Evolutionary conservation across 2,329 filamentous ascomycete genomes (phyloP).

Genomic region (Apiospora malaysiana): DNA sequence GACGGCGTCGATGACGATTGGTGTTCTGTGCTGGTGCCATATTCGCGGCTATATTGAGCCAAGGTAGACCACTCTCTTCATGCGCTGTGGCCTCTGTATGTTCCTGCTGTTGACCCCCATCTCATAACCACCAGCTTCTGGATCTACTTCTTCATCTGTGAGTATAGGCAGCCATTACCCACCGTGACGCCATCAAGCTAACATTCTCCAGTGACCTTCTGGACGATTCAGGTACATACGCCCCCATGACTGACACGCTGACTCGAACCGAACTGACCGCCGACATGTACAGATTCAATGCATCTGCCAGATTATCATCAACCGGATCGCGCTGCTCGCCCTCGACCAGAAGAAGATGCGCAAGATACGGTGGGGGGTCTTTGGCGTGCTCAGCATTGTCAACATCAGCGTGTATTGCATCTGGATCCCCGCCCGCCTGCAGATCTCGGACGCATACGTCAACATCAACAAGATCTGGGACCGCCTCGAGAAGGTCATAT

Average conservation of each 20-base stretch:
- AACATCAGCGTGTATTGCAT: constrained; percentile 57
- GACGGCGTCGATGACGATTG: constrained; percentile 35
- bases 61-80: not conserved
- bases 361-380: constrained; percentile 48
- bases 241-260: not conserved
- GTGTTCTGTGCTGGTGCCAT: constrained; percentile 37
- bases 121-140: constrained; percentile 14
- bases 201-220: not conserved
- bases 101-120: not conserved
- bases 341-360: constrained; percentile 42
- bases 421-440: constrained; percentile 56
- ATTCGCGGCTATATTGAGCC: constrained; percentile 16
- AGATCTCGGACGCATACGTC: constrained; percentile 45
- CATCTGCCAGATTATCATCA: constrained; percentile 57
- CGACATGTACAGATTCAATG: constrained; percentile 50
- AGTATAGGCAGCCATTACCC: not conserved
- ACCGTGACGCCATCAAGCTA: not conserved
- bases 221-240: not conserved
- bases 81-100: not conserved
- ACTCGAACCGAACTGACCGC: constrained; percentile 31
- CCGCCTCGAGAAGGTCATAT: constrained; percentile 53
- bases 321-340: constrained; percentile 52
- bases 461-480: constrained; percentile 55
- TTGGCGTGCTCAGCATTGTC: constrained; percentile 48
- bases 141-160: constrained; percentile 24